Conservation (phyloP, 257 asterid species). For the Linaria vulgaris region DNA sequence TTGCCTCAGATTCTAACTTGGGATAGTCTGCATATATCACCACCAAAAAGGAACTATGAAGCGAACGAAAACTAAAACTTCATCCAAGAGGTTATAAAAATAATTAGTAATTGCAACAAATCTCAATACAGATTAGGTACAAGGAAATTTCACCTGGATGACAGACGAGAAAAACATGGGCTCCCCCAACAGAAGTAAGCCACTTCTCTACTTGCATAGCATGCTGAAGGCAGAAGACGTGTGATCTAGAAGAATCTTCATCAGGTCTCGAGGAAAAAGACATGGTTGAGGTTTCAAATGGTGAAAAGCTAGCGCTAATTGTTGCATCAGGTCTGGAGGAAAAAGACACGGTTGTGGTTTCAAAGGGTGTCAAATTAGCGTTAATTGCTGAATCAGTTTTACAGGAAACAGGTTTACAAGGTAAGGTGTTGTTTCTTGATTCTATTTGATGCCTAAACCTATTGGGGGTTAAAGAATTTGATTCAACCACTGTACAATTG, state of each 20-base stretch:
- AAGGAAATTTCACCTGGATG: conserved; percentile 78
- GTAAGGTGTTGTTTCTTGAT: conserved; percentile 30
- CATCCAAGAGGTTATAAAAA: not conserved
- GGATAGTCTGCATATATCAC: conserved; percentile 74
- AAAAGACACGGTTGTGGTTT: conserved; percentile 32
- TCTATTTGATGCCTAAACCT: conserved; percentile 42
- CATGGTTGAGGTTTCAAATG: conserved; percentile 29
- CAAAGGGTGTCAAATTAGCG: conserved; percentile 32
- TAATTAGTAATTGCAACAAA: not conserved
- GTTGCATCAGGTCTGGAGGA: conserved; percentile 42
- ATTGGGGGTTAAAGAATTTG: conserved; percentile 35
- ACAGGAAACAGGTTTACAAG: conserved; percentile 27
- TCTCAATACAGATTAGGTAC: not conserved
- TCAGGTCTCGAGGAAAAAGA: conserved; percentile 49
- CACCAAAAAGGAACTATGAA: conserved; percentile 15
- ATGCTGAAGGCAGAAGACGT: conserved; percentile 94
- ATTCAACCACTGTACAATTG: conserved; percentile 35
- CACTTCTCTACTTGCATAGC: conserved; percentile 75
- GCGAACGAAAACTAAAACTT: conserved; percentile 3
- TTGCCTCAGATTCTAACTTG: conserved; percentile 72
- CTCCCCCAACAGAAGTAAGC: conserved; percentile 84
- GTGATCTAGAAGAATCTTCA: conserved; percentile 88
- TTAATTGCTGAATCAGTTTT: conserved; percentile 37
- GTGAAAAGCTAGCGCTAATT: conserved; percentile 30
- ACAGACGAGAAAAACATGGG: conserved; percentile 72